These are phyloP conservation scores for Candolleomyces aberdarensis DNA, from an alignment of 768 basidiomycete species.

Conservation along the genomic window DNA sequence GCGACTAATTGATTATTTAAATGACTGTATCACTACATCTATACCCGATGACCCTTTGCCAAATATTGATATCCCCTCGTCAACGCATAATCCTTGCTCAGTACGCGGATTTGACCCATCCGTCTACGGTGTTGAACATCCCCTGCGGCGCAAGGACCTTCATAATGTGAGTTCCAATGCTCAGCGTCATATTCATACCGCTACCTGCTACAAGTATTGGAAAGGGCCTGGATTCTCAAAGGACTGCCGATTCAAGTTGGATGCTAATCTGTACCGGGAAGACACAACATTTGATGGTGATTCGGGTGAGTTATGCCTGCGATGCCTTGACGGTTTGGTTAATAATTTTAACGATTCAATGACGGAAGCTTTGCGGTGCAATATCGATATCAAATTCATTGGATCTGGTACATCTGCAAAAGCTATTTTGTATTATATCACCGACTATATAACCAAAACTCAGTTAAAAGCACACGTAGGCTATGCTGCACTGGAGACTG, in stretches of 20 bases:
- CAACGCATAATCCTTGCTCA: conserved; percentile 10
- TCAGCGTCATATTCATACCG: conserved; percentile 28
- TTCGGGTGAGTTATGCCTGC: conserved; percentile 28
- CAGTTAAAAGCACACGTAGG: conserved; percentile 39
- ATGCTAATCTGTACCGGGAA: conserved; percentile 14
- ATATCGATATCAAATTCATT: conserved; percentile 48
- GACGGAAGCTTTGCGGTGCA: conserved; percentile 30
- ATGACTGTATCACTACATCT: background rate
- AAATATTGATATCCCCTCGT: background rate
- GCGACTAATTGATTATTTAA: background rate
- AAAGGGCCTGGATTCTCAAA: conserved; percentile 14
- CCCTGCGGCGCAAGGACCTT: no score
- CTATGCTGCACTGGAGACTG: conserved; percentile 32
- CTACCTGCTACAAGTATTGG: conserved; percentile 38
- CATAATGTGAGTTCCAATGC: conserved; percentile 20
- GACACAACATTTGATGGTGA: conserved; percentile 23
- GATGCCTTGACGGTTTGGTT: conserved; percentile 33
- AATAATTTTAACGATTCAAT: conserved; percentile 43
- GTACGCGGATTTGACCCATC: no score
- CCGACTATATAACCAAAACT: conserved; percentile 46
- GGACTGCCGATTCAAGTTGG: conserved; percentile 30
- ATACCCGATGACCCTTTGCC: conserved; percentile 12
- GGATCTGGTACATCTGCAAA: conserved; percentile 38
- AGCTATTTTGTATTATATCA: conserved; percentile 43
- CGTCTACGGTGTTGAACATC: no score